A percentile compares a stretch with the other conserved stretches of the same genome.
Conservation (phyloP, 2,329 filamentous ascomycete species). For the Diaporthe caulivora region DNA sequence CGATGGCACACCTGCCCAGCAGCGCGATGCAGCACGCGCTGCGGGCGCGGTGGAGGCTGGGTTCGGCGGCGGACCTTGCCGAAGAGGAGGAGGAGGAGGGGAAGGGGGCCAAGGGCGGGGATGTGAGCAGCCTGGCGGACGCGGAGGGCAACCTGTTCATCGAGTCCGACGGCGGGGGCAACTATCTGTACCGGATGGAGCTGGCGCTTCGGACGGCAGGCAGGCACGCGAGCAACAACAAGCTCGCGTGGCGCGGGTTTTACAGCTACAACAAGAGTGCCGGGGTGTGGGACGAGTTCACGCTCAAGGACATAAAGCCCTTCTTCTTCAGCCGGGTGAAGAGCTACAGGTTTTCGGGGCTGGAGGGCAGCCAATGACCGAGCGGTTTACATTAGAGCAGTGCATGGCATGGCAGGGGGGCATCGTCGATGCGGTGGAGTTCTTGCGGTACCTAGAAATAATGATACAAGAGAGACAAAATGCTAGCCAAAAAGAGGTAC, state of each 20-base stretch:
- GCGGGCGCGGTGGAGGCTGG: slow-evolving; percentile 66
- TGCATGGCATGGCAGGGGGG: background rate
- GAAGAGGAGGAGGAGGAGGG: slow-evolving; percentile 46
- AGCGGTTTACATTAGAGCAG: background rate
- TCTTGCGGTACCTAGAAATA: background rate
- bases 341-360: slow-evolving; percentile 67
- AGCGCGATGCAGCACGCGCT: slow-evolving; percentile 77
- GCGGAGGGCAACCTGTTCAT: slow-evolving; percentile 79
- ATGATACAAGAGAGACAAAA: background rate
- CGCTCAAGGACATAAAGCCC: slow-evolving; percentile 68
- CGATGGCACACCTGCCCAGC: slow-evolving; percentile 56
- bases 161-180: slow-evolving; percentile 85
- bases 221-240: slow-evolving; percentile 80
- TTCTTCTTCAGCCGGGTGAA: slow-evolving; percentile 77
- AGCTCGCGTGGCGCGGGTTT: slow-evolving; percentile 88
- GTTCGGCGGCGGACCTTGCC: slow-evolving; percentile 49
- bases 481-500: slow-evolving; percentile 4
- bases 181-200: slow-evolving; percentile 89
- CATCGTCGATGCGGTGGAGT: background rate
- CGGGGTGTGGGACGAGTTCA: slow-evolving; percentile 90
- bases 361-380: background rate
- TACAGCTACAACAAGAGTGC: slow-evolving; percentile 92
- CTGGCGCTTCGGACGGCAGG: slow-evolving; percentile 76
- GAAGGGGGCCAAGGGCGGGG: too few relatives aligned
- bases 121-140: slow-evolving; percentile 51